Evolutionary conservation across 768 basidiomycete genomes (phyloP).

Genomic region (Hydnomerulius pinastri): DNA sequence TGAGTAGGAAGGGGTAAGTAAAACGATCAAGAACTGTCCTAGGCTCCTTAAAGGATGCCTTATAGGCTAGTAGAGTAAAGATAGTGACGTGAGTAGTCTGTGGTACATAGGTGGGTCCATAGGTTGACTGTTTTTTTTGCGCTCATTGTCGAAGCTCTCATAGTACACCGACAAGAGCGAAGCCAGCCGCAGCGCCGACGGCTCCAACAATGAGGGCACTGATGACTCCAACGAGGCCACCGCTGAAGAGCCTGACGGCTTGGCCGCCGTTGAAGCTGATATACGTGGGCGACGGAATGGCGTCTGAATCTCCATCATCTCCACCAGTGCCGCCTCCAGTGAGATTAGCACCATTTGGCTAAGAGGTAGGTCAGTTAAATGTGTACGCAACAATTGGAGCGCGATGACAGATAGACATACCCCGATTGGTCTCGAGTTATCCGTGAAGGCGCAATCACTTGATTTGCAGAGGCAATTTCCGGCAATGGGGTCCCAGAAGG

Average conservation of each 20-base stretch:
- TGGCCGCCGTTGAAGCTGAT: constrained; percentile 48
- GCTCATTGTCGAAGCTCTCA: background rate
- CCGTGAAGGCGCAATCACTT: constrained; percentile 58
- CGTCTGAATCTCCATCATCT: constrained; percentile 10
- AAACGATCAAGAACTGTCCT: background rate
- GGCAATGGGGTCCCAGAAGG: constrained; percentile 79
- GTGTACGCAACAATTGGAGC: background rate
- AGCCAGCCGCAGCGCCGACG: constrained; percentile 3
- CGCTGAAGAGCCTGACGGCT: background rate
- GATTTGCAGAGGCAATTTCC: constrained; percentile 65
- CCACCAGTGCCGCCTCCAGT: constrained; percentile 60
- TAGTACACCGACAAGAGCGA: background rate
- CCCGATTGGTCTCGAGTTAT: constrained; percentile 64
- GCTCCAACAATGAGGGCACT: constrained; percentile 4
- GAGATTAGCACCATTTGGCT: constrained; percentile 71
- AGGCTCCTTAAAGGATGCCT: background rate
- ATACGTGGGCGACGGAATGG: constrained; percentile 37
- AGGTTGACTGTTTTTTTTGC: background rate
- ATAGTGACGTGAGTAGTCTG: background rate
- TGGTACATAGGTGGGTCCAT: background rate
- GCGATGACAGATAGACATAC: constrained; percentile 38
- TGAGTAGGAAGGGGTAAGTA: too few species aligned
- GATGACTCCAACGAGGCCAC: background rate
- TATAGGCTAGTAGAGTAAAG: background rate
- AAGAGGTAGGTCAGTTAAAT: background rate